Evolutionary conservation across 192 early-diverging fungal species (phyloP).

Genomic region (Coemansia sp.): DNA sequence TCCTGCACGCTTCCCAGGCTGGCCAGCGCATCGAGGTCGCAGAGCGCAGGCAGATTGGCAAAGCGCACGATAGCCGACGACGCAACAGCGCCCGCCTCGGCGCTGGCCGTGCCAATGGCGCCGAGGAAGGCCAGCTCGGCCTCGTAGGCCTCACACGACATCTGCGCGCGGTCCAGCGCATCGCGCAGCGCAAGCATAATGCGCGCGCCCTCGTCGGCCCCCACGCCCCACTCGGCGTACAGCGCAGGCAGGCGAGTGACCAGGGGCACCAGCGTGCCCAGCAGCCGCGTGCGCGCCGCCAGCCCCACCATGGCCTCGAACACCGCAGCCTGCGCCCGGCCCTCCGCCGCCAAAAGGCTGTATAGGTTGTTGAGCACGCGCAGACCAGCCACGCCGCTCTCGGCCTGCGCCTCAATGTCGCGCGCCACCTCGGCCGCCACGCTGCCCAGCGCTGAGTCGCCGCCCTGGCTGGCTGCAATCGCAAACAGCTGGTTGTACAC

Average conservation of each 20-base stretch:
- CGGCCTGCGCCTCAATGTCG: slow-evolving; percentile 14
- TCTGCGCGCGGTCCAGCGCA: slow-evolving; percentile 26
- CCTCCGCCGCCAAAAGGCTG: slow-evolving; percentile 71
- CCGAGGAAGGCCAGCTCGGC: slow-evolving; percentile 64
- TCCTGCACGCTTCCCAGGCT: slow-evolving; percentile 66
- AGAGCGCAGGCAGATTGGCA: slow-evolving; percentile 67
- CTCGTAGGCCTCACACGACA: slow-evolving; percentile 46
- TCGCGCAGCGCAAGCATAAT: slow-evolving; percentile 56
- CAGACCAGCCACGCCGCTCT: slow-evolving; percentile 31
- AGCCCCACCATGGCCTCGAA: slow-evolving; percentile 77
- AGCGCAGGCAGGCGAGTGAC: slow-evolving; percentile 25
- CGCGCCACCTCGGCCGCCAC: slow-evolving; percentile 10
- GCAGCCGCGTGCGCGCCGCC: slow-evolving; percentile 60
- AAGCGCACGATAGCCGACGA: slow-evolving; percentile 69
- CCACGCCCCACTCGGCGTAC: slow-evolving; percentile 28
- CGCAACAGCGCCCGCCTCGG: slow-evolving; percentile 58
- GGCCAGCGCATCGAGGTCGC: slow-evolving; percentile 79
- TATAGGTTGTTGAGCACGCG: slow-evolving; percentile 73
- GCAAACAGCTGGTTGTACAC: slow-evolving; percentile 56
- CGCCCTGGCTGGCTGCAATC: slow-evolving; percentile 2
- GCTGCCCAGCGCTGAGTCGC: neutral
- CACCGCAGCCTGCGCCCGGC: slow-evolving; percentile 64
- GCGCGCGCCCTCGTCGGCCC: slow-evolving; percentile 65
- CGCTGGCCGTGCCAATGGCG: slow-evolving; percentile 56
- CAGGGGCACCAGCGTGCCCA: slow-evolving; percentile 24